Evolutionary conservation across 768 basidiomycete species (phyloP), one percentile per base, ranked within the genome.

Genomic region (Cystofilobasidium macerans): DNA sequence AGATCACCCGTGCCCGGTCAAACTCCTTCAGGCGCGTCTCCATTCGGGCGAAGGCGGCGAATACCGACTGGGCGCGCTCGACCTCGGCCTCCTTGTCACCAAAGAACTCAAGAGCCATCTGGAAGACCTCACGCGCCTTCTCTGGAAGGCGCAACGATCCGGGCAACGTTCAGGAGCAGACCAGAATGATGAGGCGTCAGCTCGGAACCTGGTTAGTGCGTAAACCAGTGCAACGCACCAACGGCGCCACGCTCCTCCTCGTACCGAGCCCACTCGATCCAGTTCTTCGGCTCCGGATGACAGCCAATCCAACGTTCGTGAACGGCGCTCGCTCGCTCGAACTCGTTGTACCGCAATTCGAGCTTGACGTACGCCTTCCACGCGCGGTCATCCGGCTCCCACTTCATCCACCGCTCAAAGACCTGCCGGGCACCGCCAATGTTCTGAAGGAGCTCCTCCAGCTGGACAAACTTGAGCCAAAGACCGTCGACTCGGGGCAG

Each of bases 401-500:
- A 98, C 70, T 89, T 84, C 91, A 98, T 94, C 95, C 95, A 99
- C 54, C 95, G 83, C 76, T 99, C 95, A 69, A 98, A 99, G 63
- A 98, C 90, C 74, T 98, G 94, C 12, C 95, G 85, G 1, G 93
- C 92, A 43, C 95, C 95, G 0, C 93, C 84, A 36, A 99, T 86
- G 73, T 99, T 98, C 72, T 93, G 87, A 16, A 99, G 82, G 3
- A 99, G 82, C 75, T 99, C 95, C 74, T 99, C 95, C 62, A 99
- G 84, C 77, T 95, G 97, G 67, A 99, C 94, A 64, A 97, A 99
- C 76, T 97, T 97, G 83, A 98, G 98, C 95, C 95, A 98, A 9
- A 99, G 82, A 73, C 94, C 88, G 75, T 99, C 93, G 57, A 99
- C 85, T 53, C 95, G 86, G 13, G 95, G 95, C 30, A 99, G 85